Conservation (phyloP, 2,329 filamentous ascomycete species). For the Chaetomiaceae sp. region DNA sequence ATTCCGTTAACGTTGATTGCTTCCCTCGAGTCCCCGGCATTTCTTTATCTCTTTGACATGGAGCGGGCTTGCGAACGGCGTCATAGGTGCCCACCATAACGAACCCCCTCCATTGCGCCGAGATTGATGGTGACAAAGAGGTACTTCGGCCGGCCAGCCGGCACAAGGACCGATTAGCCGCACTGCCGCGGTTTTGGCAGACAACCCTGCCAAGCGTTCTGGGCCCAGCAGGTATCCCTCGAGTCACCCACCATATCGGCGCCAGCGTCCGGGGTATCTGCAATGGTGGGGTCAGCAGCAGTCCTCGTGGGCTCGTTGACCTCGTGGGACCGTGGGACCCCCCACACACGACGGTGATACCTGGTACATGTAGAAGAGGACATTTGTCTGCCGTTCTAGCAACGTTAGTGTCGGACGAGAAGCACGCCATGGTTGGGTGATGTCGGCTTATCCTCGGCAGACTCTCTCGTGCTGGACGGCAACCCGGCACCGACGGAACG, state of each 20-base stretch:
- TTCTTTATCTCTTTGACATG: conserved; percentile 11
- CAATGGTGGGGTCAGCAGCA: conserved; percentile 2
- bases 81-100: conserved; percentile 15
- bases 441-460: too few relatives aligned
- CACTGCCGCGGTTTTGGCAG: conserved; percentile 4
- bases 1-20: conserved; percentile 5
- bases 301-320: too few relatives aligned
- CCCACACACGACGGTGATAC: conserved; percentile 5
- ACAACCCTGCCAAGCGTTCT: background rate
- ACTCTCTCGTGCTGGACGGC: too few relatives aligned
- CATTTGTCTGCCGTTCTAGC: too few relatives aligned
- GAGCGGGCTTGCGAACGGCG: conserved; percentile 13
- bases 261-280: conserved; percentile 2
- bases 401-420: too few relatives aligned
- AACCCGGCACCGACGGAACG: too few relatives aligned
- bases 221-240: conserved; percentile 7
- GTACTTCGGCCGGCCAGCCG: conserved; percentile 13
- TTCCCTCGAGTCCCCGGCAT: conserved; percentile 9
- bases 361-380: too few relatives aligned
- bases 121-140: conserved; percentile 13
- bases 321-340: conserved; percentile 1
- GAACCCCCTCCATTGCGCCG: conserved; percentile 8
- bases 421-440: too few relatives aligned
- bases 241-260: conserved; percentile 13
- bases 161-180: conserved; percentile 21